phyloP scores from a whole-genome alignment of 257 asterid species.

The Solanum ossicruentum region DNA sequence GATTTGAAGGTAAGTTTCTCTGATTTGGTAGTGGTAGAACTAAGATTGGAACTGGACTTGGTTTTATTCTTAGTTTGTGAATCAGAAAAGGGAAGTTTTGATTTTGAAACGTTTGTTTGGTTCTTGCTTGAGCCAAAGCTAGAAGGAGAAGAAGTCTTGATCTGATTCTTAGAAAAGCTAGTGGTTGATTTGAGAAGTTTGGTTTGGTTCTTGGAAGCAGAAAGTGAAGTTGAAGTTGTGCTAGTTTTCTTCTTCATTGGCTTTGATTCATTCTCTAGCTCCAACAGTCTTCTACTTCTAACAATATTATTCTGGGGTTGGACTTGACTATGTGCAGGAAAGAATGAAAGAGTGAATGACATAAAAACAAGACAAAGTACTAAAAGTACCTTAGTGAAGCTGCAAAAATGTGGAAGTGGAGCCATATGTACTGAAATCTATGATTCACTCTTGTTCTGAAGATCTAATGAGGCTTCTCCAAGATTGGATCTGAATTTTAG shows the following conservation, averaged over 20 bases:
- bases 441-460: neutral
- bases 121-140: constrained; percentile 7
- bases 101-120: constrained; percentile 16
- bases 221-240: constrained; percentile 1
- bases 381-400: constrained; percentile 27
- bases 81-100: constrained; percentile 17
- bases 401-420: constrained; percentile 29
- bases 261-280: constrained; percentile 1
- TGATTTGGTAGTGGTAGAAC: neutral
- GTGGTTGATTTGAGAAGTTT: constrained; percentile 12
- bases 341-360: constrained; percentile 29
- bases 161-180: constrained; percentile 27
- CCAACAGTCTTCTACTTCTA: constrained; percentile 20
- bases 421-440: constrained; percentile 31
- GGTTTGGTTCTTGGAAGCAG: constrained; percentile 21
- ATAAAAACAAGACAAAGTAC: constrained; percentile 20
- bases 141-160: neutral
- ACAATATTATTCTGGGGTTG: neutral
- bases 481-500: neutral
- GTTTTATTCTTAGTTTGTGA: constrained; percentile 19
- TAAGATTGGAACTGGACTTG: constrained; percentile 11
- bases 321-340: constrained; percentile 15
- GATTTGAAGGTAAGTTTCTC: constrained; percentile 18
- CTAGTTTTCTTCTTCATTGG: constrained; percentile 29
- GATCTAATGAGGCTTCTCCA: neutral